A percentile compares a stretch with the other conserved stretches of the same genome.
Evolutionary conservation across 495 filamentous ascomycete species (phyloP).

Genomic region (Staphylotrichum tortipilum): DNA sequence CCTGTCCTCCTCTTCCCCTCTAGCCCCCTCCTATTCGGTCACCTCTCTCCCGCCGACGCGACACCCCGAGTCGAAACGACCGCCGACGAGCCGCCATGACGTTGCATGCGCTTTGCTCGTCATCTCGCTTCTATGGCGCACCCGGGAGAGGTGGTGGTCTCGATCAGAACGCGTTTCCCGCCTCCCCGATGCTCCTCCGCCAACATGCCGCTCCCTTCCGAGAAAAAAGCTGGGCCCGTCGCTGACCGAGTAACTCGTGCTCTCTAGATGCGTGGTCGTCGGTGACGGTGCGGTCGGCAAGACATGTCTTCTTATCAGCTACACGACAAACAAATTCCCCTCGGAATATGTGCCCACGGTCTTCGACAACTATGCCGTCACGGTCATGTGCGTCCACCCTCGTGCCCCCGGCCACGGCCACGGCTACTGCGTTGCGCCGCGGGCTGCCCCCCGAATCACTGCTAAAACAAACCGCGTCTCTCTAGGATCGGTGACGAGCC

Average conservation of each 20-base stretch:
- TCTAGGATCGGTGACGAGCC: conserved; percentile 96
- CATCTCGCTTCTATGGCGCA: neutral
- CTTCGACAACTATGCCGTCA: conserved; percentile 99
- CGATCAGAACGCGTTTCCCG: conserved; percentile 4
- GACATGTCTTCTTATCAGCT: conserved; percentile 96
- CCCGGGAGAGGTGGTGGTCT: neutral
- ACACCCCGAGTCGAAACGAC: neutral
- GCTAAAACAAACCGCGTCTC: conserved; percentile 10
- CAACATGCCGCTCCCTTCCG: too few species aligned
- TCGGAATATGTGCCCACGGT: conserved; percentile 99
- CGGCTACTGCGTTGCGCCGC: too few species aligned
- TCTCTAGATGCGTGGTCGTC: conserved; percentile 84
- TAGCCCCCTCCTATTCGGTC: too few species aligned
- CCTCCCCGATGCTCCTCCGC: conserved; percentile 5
- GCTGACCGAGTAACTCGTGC: conserved; percentile 13
- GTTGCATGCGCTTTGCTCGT: neutral
- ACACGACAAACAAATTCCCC: conserved; percentile 99
- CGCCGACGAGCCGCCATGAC: neutral
- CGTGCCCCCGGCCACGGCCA: too few species aligned
- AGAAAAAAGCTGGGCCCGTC: neutral
- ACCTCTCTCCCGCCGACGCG: too few species aligned
- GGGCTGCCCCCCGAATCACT: too few species aligned
- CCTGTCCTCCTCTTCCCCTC: too few species aligned
- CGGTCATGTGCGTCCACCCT: conserved; percentile 76
- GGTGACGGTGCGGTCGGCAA: conserved; percentile 99